These are phyloP conservation scores for Cordyceps pruinosa DNA, from an alignment of 2,329 filamentous ascomycete species.

Conservation along the genomic window DNA sequence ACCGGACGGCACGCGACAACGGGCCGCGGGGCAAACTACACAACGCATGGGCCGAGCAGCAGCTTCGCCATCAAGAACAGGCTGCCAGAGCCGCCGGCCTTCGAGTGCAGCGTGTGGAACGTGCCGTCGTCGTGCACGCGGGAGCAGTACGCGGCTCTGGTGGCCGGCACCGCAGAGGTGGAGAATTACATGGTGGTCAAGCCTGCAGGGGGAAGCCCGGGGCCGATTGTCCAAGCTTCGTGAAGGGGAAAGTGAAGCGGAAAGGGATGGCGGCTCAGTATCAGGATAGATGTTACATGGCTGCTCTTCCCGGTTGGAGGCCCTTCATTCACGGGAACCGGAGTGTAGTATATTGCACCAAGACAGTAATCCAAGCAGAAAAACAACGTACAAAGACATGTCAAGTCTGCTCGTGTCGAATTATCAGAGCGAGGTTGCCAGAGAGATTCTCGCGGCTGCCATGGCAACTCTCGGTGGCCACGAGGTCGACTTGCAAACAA, in stretches of 20 bases:
- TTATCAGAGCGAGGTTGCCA: too few species aligned
- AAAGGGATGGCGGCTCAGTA: not conserved
- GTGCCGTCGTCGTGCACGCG: slow-evolving; percentile 36
- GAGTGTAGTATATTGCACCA: not conserved
- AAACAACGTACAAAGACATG: too few species aligned
- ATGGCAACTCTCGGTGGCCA: not conserved
- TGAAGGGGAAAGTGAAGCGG: not conserved
- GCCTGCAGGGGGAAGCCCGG: slow-evolving; percentile 6
- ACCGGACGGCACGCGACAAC: slow-evolving; percentile 45
- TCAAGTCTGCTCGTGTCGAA: too few species aligned
- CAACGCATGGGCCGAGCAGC: slow-evolving; percentile 34
- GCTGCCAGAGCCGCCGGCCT: slow-evolving; percentile 35
- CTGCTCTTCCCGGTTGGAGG: too few species aligned
- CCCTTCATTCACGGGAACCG: too few species aligned
- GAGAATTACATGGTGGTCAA: slow-evolving; percentile 15
- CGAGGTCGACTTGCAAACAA: not conserved
- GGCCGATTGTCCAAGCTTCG: not conserved
- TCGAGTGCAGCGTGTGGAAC: slow-evolving; percentile 51
- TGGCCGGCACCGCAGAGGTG: slow-evolving; percentile 16
- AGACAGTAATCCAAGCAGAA: not conserved
- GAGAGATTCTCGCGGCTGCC: not conserved
- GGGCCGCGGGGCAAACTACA: slow-evolving; percentile 17
- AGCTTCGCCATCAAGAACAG: slow-evolving; percentile 48
- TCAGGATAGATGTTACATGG: not conserved
- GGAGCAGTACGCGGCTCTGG: slow-evolving; percentile 18